Evolutionary conservation across 495 filamentous ascomycete species (phyloP).

Genomic region (Delitschia confertaspora): DNA sequence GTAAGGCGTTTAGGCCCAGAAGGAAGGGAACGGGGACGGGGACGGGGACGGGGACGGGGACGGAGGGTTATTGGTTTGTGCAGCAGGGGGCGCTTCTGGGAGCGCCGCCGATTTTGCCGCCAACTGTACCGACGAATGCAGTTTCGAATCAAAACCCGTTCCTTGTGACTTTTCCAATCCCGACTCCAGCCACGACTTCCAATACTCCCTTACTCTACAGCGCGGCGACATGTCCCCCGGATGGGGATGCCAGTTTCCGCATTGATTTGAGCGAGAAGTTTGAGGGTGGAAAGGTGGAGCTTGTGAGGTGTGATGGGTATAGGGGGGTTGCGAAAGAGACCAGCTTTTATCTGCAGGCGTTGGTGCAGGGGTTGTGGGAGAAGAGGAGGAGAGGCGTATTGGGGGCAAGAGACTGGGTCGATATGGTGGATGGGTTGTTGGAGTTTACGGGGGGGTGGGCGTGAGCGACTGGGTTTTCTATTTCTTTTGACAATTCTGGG

Average conservation of each 20-base stretch:
- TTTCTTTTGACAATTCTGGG: too few species aligned
- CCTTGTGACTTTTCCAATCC: too few species aligned
- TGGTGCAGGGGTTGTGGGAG: constrained; percentile 19
- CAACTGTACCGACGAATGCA: too few species aligned
- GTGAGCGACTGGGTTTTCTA: background rate
- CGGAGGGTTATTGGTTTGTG: background rate
- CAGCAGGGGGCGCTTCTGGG: too few species aligned
- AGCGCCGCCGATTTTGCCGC: too few species aligned
- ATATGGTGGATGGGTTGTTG: constrained; percentile 22
- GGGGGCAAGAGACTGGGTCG: constrained; percentile 23
- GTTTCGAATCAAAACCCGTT: too few species aligned
- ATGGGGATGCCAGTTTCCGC: constrained; percentile 25
- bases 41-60: background rate
- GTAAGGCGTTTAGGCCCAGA: constrained; percentile 18
- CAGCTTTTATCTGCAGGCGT: constrained; percentile 2
- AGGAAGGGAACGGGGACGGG: background rate
- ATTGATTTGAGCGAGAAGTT: constrained; percentile 26
- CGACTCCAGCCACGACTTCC: too few species aligned
- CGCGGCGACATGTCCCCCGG: too few species aligned
- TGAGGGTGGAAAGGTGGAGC: constrained; percentile 12
- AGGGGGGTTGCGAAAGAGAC: constrained; percentile 13
- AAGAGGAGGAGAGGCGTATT: constrained; percentile 18
- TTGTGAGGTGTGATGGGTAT: constrained; percentile 20
- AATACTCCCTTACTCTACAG: too few species aligned
- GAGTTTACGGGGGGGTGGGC: constrained; percentile 15